A percentile compares a stretch with the other conserved stretches of the same genome.
These are phyloP conservation scores for Ophidiomyces ophidiicola DNA, from an alignment of 2,329 filamentous ascomycete species.

Conservation along the genomic window DNA sequence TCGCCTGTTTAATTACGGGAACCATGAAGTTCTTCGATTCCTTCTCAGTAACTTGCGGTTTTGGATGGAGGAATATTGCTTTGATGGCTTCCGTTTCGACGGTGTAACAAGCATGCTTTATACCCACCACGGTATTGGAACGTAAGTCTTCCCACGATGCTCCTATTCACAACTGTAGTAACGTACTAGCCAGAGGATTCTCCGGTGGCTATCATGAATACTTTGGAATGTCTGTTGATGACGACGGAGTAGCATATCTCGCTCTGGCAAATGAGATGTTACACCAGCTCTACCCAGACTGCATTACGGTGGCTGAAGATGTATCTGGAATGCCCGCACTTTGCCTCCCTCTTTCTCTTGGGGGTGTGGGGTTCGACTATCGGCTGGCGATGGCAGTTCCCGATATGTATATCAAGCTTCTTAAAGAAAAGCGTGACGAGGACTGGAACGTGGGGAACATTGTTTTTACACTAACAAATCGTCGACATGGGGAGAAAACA, in stretches of 20 bases:
- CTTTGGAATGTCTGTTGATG: constrained; percentile 77
- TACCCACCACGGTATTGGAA: constrained; percentile 88
- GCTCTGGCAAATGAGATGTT: constrained; percentile 96
- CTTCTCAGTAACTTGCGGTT: constrained; percentile 88
- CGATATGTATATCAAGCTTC: constrained; percentile 97
- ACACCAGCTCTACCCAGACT: constrained; percentile 73
- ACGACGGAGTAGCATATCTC: constrained; percentile 86
- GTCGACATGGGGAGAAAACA: constrained; percentile 91
- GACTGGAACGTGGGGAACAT: constrained; percentile 85
- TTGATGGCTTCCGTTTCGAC: constrained; percentile 96
- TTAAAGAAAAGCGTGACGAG: constrained; percentile 84
- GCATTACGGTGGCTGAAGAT: constrained; percentile 89
- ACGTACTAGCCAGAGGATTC: constrained; percentile 54
- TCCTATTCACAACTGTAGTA: neutral
- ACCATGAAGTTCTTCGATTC: constrained; percentile 90
- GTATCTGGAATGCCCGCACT: constrained; percentile 98
- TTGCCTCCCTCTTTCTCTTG: constrained; percentile 70
- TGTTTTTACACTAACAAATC: constrained; percentile 77
- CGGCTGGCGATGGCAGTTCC: constrained; percentile 94
- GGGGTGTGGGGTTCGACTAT: constrained; percentile 94
- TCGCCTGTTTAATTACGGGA: constrained; percentile 91
- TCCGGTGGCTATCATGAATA: constrained; percentile 98
- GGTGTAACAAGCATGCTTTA: constrained; percentile 99
- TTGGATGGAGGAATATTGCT: constrained; percentile 98
- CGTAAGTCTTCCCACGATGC: constrained; percentile 43